Conservation (phyloP, 192 early-diverging fungal species). For the Chytriomyces hyalinus region DNA sequence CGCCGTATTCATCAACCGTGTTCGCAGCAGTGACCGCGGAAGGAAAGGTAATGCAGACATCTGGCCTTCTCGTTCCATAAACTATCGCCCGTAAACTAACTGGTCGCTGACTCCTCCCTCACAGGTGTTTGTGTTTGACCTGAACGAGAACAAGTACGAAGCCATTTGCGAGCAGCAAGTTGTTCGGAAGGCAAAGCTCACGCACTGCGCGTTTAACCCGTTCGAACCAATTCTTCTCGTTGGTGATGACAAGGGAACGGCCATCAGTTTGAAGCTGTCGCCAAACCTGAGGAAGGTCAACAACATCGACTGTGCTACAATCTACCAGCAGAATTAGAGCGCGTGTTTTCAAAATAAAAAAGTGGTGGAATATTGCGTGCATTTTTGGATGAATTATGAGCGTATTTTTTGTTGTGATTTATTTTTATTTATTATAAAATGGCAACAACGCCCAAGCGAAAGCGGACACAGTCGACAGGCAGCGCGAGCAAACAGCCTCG, state of each 20-base stretch:
- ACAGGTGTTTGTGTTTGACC: constrained; percentile 63
- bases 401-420: no score
- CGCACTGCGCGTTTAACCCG: constrained; percentile 66
- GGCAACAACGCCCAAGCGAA: no score
- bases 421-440: no score
- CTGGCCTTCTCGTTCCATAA: constrained; percentile 1
- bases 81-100: not conserved
- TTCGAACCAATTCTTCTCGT: constrained; percentile 65
- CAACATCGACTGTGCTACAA: constrained; percentile 33
- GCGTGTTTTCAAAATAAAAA: no score
- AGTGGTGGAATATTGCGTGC: no score
- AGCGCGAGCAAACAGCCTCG: no score
- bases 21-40: constrained; percentile 67
- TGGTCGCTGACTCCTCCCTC: not conserved
- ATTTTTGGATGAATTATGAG: no score
- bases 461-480: no score
- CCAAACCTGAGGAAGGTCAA: constrained; percentile 55
- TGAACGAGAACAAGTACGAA: constrained; percentile 67
- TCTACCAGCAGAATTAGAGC: constrained; percentile 7
- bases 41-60: constrained; percentile 52
- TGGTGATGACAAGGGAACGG: constrained; percentile 63
- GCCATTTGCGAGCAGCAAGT: constrained; percentile 68
- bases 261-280: constrained; percentile 59
- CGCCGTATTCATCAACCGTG: constrained; percentile 67
- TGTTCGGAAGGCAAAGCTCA: constrained; percentile 64